Evolutionary conservation across 306 rosid genomes (phyloP), one percentile per base, ranked within the genome.

Genomic region (Quercus engelmannii): DNA sequence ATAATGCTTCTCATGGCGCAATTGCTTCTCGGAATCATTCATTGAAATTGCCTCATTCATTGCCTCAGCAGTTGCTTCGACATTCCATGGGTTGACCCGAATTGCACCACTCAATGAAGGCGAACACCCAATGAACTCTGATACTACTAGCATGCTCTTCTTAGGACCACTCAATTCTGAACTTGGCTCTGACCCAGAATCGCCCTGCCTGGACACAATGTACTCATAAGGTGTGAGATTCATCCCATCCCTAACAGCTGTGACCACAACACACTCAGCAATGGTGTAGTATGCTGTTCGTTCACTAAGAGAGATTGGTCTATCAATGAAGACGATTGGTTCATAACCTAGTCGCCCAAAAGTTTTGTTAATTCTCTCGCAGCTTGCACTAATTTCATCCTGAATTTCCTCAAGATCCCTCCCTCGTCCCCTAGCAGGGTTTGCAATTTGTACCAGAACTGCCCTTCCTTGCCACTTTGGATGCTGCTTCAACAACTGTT

Each of bases 191-290:
- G 85, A 75, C 25, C 76, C 73, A 25, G 88, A 55, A 69, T 75
- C 67, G 10, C 92, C 94, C 69, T 90, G 94, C 82, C 94, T 88
- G 79, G 89, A 88, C 18, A 90, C 92, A 81, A 88, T 89, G 55
- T 90, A 90, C 76, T 85, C 88, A 57, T 90, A 90, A 28, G 94
- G 94, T 21, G 81, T 84, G 62, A 90, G 88, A 83, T 90, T 90
- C 94, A 90, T 82, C 20, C 94, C 92, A 73, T 90, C 94, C 73
- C 94, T 86, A 84, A 89, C 92, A 1, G 92, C 92, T 2, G 92
- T 81, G 55, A 89, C 92, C 46, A 86, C 90, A 8, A 86, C 90
- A 62, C 92, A 89, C 76, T 89, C 92, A 0, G 92, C 90, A 80
- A 89, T 41, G 0, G 88, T 80, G 76, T 77, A 89, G 73, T 84